Base-by-base conservation (phyloP, 805 yeast genomes). In the Saccharomycopsis selenospora region DNA sequence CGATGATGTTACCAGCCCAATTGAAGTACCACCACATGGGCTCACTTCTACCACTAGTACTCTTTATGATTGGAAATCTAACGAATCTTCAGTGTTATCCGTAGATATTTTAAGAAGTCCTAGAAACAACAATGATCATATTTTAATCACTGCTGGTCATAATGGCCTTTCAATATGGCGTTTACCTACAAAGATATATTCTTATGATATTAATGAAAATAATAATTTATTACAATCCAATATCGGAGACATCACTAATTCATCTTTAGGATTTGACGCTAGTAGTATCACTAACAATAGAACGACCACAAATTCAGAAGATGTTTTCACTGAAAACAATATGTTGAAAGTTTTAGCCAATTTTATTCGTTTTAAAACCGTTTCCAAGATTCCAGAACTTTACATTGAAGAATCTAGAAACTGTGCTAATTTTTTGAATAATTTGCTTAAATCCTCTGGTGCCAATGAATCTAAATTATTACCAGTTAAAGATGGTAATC, bases 401-500 rank as follows among this genome's bases (percentile, higher is more conserved):
- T 79, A 75, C 59, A 71, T 88, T 60, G 85, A 81, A 52, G 95
- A 89, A 36, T 82, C 91, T 3, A 76, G 97, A 50, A 77, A 83
- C 40, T 91, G 98, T 67, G 96, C 98, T 1, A 78, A 81, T 28
- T 85, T 73, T 54, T 63, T 93, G 46, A 72, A 77, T 33, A 73
- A 75, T 49, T 65, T 89, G 17, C 71, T 88, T 47, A 72, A 76
- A 45, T 73, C 69, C 33, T 68, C 85, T 49, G 97, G 97, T 7
- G 88, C 90, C 1, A 73, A 74, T 1, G 68, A 72, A 8, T 71
- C 95, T 0, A 74, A 76, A 52, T 66, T 90, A 26, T 61, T 91
- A 13, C 87, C 95, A 0, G 85, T 87, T 4, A 72, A 76, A 5
- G 71, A 82, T 58, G 88, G 88, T 3, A 90, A 90, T 58, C 98